Base-by-base conservation (phyloP, 176 grass and related monocot genomes). In the Phoenix roebelenii region DNA sequence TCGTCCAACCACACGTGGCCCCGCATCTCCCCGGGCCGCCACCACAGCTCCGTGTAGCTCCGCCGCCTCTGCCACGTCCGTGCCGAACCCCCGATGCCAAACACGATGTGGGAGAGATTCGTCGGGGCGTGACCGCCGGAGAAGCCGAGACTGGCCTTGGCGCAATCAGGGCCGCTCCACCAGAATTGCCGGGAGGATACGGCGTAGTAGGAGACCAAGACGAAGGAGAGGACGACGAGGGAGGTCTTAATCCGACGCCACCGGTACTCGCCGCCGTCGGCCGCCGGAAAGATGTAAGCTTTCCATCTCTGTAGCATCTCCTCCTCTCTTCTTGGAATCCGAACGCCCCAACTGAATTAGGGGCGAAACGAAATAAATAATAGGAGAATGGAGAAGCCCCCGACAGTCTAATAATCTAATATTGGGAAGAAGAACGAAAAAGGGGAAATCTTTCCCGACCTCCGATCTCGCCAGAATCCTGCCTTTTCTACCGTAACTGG, bases 1-100 rank as follows among this genome's bases (percentile, higher is more conserved):
- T 83, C 64, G 63, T 97, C 93, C 16, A 91, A 87, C 93, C 93
- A 97, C 22, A 97, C 84, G 62, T 97, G 87, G 5, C 87, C 93
- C 17, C 87, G 76, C 54, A 71, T 88, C 61, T 55, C 59, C 16
- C 64, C 79, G 10, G 75, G 75, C 0, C 67, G 82, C 90, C 90
- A 95, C 90, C 90, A 95, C 16, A 95, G 59, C 74, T 89, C 90
- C 22, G 68, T 77, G 74, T 90, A 95, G 16, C 77, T 76, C 23
- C 77, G 77, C 12, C 83, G 80, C 60, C 55, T 64, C 57, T 78
- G 80, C 90, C 90, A 90, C 26, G 80, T 87, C 15, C 18, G 49
- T 16, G 56, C 86, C 25, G 90, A 90, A 3, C 77, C 83, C 68
- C 90, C 87, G 83, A 95, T 77, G 61, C 80, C 83, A 71, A 95